A percentile compares a stretch with the other conserved stretches of the same genome.
Evolutionary conservation across 2,329 filamentous ascomycete genomes (phyloP).

Genomic region (Nectriaceae sp.): DNA sequence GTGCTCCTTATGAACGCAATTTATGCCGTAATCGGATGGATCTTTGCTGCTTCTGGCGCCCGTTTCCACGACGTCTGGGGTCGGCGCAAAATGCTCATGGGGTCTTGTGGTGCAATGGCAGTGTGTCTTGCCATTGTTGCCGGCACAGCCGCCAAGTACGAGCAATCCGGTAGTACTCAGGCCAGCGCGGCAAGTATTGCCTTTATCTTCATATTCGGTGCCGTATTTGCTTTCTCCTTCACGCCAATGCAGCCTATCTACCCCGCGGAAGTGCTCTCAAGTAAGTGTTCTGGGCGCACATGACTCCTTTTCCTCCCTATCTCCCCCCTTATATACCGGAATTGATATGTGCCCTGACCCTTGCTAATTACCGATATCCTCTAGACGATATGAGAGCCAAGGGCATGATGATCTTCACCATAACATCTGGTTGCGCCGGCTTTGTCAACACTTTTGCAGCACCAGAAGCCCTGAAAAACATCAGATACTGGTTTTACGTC

Average conservation of each 20-base stretch:
- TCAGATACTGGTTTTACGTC: neutral
- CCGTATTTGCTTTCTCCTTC: conserved; percentile 34
- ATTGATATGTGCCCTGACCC: too few species aligned
- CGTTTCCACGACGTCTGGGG: conserved; percentile 42
- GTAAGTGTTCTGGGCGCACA: too few species aligned
- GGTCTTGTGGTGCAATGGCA: conserved; percentile 37
- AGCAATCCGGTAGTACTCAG: conserved; percentile 32
- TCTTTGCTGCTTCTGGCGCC: conserved; percentile 37
- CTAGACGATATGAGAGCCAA: conserved; percentile 22
- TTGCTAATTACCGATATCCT: neutral
- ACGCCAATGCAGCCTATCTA: conserved; percentile 37
- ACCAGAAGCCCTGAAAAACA: conserved; percentile 20
- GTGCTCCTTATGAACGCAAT: conserved; percentile 41
- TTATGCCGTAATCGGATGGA: conserved; percentile 39
- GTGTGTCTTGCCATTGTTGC: conserved; percentile 40
- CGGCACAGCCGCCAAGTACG: conserved; percentile 36
- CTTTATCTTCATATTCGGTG: conserved; percentile 42
- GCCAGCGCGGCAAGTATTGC: conserved; percentile 38
- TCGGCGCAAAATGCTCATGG: conserved; percentile 43
- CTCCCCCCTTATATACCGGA: too few species aligned
- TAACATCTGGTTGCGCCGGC: conserved; percentile 13
- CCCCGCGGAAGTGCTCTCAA: conserved; percentile 30
- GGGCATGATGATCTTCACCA: conserved; percentile 18
- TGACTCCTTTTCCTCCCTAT: too few species aligned
- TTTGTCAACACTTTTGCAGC: conserved; percentile 22